A percentile compares a stretch with the other conserved stretches of the same genome.
phyloP scores from a whole-genome alignment of 768 basidiomycete species.

The Naganishia antarctica region DNA sequence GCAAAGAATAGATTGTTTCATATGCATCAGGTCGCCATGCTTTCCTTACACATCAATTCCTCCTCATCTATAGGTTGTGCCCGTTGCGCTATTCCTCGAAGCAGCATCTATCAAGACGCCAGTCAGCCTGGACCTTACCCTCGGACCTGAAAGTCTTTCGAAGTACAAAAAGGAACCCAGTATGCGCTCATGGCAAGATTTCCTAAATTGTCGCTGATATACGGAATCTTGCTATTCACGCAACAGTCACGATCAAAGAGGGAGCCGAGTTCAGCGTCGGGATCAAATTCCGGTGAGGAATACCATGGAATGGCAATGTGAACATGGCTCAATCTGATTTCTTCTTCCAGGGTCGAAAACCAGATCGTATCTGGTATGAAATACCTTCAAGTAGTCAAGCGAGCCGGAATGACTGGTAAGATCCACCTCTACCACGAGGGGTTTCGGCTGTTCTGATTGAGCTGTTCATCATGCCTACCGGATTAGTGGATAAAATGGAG shows the following conservation, averaged over 20 bases:
- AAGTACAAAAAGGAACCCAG: slow-evolving; percentile 69
- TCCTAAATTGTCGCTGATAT: slow-evolving; percentile 40
- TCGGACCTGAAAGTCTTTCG: slow-evolving; percentile 52
- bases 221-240: background rate
- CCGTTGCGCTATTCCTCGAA: slow-evolving; percentile 62
- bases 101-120: slow-evolving; percentile 64
- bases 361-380: slow-evolving; percentile 61
- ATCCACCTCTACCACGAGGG: background rate
- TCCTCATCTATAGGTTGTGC: slow-evolving; percentile 35
- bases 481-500: slow-evolving; percentile 79
- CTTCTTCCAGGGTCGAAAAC: slow-evolving; percentile 79
- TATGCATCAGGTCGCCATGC: no score
- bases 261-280: slow-evolving; percentile 69
- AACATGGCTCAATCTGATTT: no score
- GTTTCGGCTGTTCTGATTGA: slow-evolving; percentile 11
- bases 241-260: slow-evolving; percentile 27
- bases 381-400: slow-evolving; percentile 85
- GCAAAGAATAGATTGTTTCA: no score
- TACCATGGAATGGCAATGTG: background rate
- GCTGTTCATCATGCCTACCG: background rate
- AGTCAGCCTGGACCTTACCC: slow-evolving; percentile 65
- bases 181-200: slow-evolving; percentile 27
- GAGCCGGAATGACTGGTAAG: slow-evolving; percentile 66
- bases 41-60: no score
- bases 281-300: slow-evolving; percentile 55